Evolutionary conservation across 495 filamentous ascomycete genomes (phyloP).

Genomic region (Penicillium angulare): DNA sequence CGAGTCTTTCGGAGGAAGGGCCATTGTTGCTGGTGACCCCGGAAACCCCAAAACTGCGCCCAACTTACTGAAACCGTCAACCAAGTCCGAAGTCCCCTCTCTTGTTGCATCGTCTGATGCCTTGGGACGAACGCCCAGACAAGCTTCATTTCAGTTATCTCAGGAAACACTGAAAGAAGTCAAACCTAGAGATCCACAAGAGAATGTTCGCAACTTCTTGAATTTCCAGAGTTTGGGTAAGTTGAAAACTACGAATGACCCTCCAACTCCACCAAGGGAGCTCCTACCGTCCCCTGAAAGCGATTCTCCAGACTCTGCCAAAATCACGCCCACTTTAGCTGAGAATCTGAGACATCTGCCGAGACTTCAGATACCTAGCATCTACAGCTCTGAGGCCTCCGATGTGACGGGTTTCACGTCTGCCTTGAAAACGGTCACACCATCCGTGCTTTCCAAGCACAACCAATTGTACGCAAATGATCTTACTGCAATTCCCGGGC

Average conservation of each 20-base stretch:
- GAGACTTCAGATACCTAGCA: conserved; percentile 53
- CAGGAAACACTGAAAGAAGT: conserved; percentile 67
- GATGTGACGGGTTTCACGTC: no score
- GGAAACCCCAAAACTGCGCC: conserved; percentile 65
- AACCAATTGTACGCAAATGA: no score
- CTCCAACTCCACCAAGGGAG: conserved; percentile 44
- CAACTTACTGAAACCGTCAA: conserved; percentile 26
- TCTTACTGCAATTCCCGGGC: no score
- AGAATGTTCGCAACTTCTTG: conserved; percentile 87
- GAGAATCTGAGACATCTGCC: conserved; percentile 54
- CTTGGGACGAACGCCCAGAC: conserved; percentile 61
- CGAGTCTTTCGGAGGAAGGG: conserved; percentile 8
- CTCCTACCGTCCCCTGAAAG: conserved; percentile 43
- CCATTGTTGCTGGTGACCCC: conserved; percentile 64
- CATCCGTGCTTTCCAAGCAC: no score
- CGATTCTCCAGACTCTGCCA: conserved; percentile 37
- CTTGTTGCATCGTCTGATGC: conserved; percentile 88
- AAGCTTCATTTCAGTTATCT: conserved; percentile 72
- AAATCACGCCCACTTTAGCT: no score
- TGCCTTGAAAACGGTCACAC: no score
- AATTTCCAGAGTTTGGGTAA: conserved; percentile 55
- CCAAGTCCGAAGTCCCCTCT: conserved; percentile 60
- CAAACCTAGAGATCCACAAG: conserved; percentile 73
- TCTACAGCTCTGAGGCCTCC: no score
- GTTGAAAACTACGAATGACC: conserved; percentile 38